These are phyloP conservation scores for Lachancea quebecensis DNA, from an alignment of 805 yeast species.

Conservation along the genomic window DNA sequence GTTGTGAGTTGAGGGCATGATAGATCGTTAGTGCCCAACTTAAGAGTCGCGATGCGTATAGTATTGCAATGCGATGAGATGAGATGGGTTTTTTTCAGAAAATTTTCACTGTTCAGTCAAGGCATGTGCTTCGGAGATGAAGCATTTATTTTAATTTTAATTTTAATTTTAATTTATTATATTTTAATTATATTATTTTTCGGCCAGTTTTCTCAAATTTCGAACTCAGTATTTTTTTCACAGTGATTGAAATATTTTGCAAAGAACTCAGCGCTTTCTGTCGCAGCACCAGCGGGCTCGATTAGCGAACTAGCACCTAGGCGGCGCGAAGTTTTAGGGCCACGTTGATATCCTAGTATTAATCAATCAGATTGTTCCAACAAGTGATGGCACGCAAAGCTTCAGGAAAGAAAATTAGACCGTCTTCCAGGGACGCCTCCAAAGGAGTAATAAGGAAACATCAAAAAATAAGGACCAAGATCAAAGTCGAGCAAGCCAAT, in stretches of 20 bases:
- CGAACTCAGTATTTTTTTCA: not conserved
- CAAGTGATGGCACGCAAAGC: not conserved
- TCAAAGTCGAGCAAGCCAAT: constrained; percentile 20
- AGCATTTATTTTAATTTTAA: not conserved
- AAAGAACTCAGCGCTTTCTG: no score
- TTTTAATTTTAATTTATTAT: not conserved
- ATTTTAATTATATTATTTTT: constrained; percentile 1
- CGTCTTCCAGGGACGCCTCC: not conserved
- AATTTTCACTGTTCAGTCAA: not conserved
- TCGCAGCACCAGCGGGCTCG: no score
- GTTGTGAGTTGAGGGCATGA: constrained; percentile 88
- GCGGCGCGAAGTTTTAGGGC: no score
- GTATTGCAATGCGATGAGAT: constrained; percentile 2
- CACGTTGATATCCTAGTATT: not conserved
- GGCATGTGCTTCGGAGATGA: not conserved
- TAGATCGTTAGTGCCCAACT: not conserved
- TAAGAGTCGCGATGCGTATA: not conserved
- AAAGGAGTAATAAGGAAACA: constrained; percentile 6
- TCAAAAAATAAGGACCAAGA: constrained; percentile 22
- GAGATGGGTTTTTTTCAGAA: constrained; percentile 1
- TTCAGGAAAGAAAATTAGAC: not conserved
- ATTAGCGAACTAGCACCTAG: no score
- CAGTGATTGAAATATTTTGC: not conserved
- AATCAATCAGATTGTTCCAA: no score
- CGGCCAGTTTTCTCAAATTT: not conserved